These are phyloP conservation scores for Globisporangium camurandrum DNA, from an alignment of 352 stramenopile species.

Conservation along the genomic window DNA sequence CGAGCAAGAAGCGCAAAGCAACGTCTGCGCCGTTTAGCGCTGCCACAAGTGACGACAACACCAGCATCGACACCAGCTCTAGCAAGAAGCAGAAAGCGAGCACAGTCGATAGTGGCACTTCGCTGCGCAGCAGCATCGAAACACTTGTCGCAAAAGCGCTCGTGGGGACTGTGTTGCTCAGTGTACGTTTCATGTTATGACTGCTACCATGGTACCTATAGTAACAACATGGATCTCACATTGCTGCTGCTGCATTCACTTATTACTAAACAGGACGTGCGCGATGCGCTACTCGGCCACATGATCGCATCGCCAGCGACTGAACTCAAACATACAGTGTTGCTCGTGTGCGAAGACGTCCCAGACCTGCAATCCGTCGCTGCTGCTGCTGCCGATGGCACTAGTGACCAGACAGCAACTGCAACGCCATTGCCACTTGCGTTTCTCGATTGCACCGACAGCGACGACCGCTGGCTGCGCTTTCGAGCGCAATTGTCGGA, in stretches of 20 bases:
- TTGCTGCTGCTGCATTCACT: background rate
- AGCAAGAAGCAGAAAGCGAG: slow-evolving; percentile 21
- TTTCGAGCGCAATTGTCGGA: slow-evolving; percentile 52
- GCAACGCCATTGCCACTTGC: slow-evolving; percentile 5
- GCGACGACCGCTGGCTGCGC: slow-evolving; percentile 30
- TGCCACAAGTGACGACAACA: background rate
- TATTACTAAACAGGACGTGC: slow-evolving; percentile 32
- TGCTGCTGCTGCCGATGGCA: background rate
- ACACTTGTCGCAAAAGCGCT: slow-evolving; percentile 27
- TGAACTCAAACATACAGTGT: slow-evolving; percentile 55
- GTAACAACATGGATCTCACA: too few relatives aligned
- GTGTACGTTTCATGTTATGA: slow-evolving; percentile 28
- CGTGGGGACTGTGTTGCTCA: slow-evolving; percentile 32
- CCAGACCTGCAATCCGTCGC: slow-evolving; percentile 26
- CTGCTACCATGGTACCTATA: too few relatives aligned
- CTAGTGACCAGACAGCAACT: background rate
- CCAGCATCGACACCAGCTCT: slow-evolving; percentile 8
- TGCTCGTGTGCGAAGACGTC: slow-evolving; percentile 70
- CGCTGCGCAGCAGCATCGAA: slow-evolving; percentile 29
- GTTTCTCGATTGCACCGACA: slow-evolving; percentile 30
- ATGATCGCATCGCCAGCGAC: slow-evolving; percentile 47
- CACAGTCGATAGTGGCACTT: slow-evolving; percentile 14
- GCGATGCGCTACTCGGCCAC: slow-evolving; percentile 56
- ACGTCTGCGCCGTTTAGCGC: too few relatives aligned
- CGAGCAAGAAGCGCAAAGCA: too few relatives aligned